Base-by-base conservation (phyloP, 495 filamentous ascomycete genomes). In the Aspergillus panamensis region DNA sequence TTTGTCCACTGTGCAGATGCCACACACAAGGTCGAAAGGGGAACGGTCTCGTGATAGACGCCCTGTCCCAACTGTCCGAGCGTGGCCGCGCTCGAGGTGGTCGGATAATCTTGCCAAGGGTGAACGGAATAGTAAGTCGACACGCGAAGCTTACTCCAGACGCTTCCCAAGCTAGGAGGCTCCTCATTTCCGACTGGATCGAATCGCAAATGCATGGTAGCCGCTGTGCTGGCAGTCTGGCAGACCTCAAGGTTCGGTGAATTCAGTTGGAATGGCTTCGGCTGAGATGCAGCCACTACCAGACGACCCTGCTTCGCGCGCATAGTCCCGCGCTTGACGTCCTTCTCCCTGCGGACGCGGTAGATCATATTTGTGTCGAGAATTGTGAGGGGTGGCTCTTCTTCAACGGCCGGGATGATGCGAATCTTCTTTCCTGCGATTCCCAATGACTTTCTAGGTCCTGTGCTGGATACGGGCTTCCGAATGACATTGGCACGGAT, bases 341-440 rank as follows among this genome's bases (percentile, higher is more conserved):
- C 77, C 76, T 96, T 97, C 64, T 91, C 86, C 69, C 83, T 85
- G 31, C 83, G 80, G 53, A 89, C 78, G 35, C 75, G 74, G 67
- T 92, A 96, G 45, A 86, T 74, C n/a, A 76, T 66, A 59, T 86
- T 80, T 13, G 80, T 71, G 19, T 78, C 76, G 20, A 77, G 75
- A 20, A 89, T 69, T 58, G 79, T 85, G 51, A 97, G 73, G 0
- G 94, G 93, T 7, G 94, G 87, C 40, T 87, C 82, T 70, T 95
- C 95, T 13, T 81, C 74, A 7, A 82, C 69, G 0, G 78, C 82
- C 8, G 94, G 95, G n/a, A 95, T 77, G 31, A 98, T 79, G 42
- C 86, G 86, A 43, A 98, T 73, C 63, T 85, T 85, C 57, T 85
- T 83, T 0, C 71, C 73, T 6, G 76, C 70, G 3, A 82, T 76